Conservation (phyloP, 148 eudicot species). For the Amaranthus palmeri region DNA sequence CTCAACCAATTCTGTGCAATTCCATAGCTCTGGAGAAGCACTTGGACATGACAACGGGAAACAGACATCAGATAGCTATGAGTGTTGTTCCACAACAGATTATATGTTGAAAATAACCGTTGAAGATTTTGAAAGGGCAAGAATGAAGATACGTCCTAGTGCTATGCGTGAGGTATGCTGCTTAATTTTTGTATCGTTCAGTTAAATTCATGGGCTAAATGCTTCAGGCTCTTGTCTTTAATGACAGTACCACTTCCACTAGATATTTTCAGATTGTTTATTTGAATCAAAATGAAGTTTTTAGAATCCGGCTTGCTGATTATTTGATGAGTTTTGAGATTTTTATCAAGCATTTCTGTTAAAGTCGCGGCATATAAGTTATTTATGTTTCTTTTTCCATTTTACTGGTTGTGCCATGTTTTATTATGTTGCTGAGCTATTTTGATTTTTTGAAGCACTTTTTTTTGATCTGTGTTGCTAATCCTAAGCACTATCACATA, state of each 20-base stretch:
- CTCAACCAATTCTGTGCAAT: conserved; percentile 20
- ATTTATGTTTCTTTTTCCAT: too few relatives aligned
- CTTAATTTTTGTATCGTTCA: conserved; percentile 8
- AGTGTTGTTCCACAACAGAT: conserved; percentile 13
- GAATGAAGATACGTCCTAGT: conserved; percentile 81
- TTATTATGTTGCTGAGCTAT: too few relatives aligned
- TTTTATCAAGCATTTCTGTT: too few relatives aligned
- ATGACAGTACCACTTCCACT: conserved; percentile 1
- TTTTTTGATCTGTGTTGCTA: too few relatives aligned
- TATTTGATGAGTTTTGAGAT: not conserved
- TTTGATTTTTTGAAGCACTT: too few relatives aligned
- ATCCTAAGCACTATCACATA: too few relatives aligned
- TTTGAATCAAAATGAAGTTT: not conserved
- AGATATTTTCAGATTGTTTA: not conserved
- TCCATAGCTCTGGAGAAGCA: conserved; percentile 4
- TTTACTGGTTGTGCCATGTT: too few relatives aligned
- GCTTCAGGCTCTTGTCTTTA: not conserved
- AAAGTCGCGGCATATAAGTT: too few relatives aligned
- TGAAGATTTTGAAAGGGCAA: conserved; percentile 87
- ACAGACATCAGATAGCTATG: conserved; percentile 5
- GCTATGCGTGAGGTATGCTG: conserved; percentile 95
- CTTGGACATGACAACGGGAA: conserved; percentile 9
- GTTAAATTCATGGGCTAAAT: not conserved
- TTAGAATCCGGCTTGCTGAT: not conserved
- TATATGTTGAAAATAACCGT: conserved; percentile 37